phyloP scores from a whole-genome alignment of 2,329 filamentous ascomycete genomes.

The Fusarium sp. region DNA sequence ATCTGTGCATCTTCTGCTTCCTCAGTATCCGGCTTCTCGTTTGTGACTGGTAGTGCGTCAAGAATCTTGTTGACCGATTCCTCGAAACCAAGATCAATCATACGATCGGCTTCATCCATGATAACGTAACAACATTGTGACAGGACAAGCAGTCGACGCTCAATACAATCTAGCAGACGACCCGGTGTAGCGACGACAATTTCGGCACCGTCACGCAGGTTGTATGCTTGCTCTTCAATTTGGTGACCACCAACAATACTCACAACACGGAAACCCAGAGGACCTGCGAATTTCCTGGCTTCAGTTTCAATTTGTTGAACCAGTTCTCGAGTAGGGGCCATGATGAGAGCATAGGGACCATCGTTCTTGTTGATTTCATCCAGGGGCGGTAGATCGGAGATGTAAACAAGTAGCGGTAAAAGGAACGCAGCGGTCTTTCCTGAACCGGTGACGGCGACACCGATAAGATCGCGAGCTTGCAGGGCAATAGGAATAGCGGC shows the following conservation, averaged over 20 bases:
- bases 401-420: conserved; percentile 92
- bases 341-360: conserved; percentile 95
- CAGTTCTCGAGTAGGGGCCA: conserved; percentile 95
- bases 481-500: conserved; percentile 96
- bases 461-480: conserved; percentile 94
- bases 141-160: conserved; percentile 88
- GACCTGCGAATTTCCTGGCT: conserved; percentile 89
- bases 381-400: conserved; percentile 86
- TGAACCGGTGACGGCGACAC: conserved; percentile 96
- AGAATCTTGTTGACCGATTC: conserved; percentile 98
- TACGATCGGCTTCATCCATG: conserved; percentile 99
- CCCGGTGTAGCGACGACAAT: conserved; percentile 99
- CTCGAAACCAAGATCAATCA: conserved; percentile 99
- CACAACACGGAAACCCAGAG: conserved; percentile 92
- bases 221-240: conserved; percentile 92
- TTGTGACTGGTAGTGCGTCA: conserved; percentile 88
- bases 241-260: conserved; percentile 98
- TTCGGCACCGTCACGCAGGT: conserved; percentile 90
- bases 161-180: conserved; percentile 96
- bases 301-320: conserved; percentile 97
- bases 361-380: conserved; percentile 90
- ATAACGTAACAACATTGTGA: conserved; percentile 98
- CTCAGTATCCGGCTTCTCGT: conserved; percentile 95
- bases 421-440: conserved; percentile 98
- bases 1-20: conserved; percentile 85